Conservation (phyloP, 2,329 filamentous ascomycete species). For the Xylaria sp. region DNA sequence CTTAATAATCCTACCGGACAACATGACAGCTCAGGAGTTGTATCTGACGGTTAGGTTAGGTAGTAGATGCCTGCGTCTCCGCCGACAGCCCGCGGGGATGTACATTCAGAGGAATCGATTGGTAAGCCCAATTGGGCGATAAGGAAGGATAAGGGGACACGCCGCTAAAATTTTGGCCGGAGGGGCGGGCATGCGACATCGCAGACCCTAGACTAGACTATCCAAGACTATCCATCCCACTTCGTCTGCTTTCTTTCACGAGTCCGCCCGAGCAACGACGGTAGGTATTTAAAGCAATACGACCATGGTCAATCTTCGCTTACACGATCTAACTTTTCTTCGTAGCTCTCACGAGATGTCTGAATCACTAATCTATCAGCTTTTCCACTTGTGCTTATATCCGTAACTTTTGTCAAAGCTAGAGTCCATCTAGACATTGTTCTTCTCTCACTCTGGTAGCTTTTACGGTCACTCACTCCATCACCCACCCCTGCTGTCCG, state of each 20-base stretch:
- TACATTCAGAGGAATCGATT: neutral
- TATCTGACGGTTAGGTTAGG: too few species aligned
- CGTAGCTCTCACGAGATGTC: neutral
- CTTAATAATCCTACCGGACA: too few species aligned
- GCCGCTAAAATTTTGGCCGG: conserved; percentile 23
- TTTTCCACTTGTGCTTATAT: neutral
- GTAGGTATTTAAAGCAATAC: neutral
- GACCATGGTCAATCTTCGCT: conserved; percentile 3
- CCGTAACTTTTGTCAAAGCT: neutral
- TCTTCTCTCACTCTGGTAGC: neutral
- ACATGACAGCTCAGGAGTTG: neutral
- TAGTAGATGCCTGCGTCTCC: conserved; percentile 24
- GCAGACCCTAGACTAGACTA: conserved; percentile 16
- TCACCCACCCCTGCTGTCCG: neutral
- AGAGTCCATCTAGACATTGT: neutral
- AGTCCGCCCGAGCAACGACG: neutral
- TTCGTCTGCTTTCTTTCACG: conserved; percentile 16
- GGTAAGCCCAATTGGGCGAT: conserved; percentile 15
- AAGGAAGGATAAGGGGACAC: conserved; percentile 14
- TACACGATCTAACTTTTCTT: neutral
- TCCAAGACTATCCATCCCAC: conserved; percentile 24
- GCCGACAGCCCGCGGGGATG: conserved; percentile 30
- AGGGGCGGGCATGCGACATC: conserved; percentile 24
- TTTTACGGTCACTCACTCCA: neutral
- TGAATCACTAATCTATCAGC: neutral